Percentiles rank a stretch among this genome's conserved stretches.
Evolutionary conservation across 805 yeast species (phyloP).

Genomic region (Scheffersomyces amazonensis): DNA sequence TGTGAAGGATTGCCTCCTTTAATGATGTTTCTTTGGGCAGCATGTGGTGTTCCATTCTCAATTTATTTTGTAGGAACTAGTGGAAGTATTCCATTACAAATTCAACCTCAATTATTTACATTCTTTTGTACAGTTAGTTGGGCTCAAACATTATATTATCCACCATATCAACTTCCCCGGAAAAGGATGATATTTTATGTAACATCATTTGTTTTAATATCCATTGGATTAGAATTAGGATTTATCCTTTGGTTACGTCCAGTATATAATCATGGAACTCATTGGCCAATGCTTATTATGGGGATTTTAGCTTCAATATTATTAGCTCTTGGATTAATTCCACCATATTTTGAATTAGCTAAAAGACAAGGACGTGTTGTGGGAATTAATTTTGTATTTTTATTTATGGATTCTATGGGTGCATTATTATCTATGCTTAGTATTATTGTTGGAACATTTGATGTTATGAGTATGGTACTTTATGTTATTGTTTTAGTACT

Average conservation of each 20-base stretch:
- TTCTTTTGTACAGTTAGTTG: slow-evolving; percentile 67
- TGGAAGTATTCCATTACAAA: slow-evolving; percentile 71
- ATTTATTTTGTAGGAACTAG: slow-evolving; percentile 75
- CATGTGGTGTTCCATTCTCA: slow-evolving; percentile 78
- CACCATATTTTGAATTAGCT: slow-evolving; percentile 83
- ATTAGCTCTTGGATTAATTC: slow-evolving; percentile 74
- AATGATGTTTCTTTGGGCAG: slow-evolving; percentile 82
- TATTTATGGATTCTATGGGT: slow-evolving; percentile 74
- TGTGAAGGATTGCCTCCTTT: slow-evolving; percentile 86
- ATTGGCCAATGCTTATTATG: slow-evolving; percentile 78
- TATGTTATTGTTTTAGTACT: slow-evolving; percentile 70
- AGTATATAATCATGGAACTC: slow-evolving; percentile 43
- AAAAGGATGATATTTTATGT: slow-evolving; percentile 35
- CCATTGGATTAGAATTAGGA: slow-evolving; percentile 66
- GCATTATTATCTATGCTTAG: slow-evolving; percentile 72
- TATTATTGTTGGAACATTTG: slow-evolving; percentile 56
- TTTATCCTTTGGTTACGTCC: slow-evolving; percentile 69
- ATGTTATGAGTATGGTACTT: slow-evolving; percentile 74
- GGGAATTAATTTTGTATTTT: slow-evolving; percentile 82
- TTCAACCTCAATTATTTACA: slow-evolving; percentile 87
- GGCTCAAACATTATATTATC: slow-evolving; percentile 59
- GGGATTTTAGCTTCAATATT: slow-evolving; percentile 79
- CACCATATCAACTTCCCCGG: slow-evolving; percentile 51
- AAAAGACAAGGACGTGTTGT: slow-evolving; percentile 81
- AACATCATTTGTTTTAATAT: slow-evolving; percentile 35